Conservation (phyloP, 225 moss, liverwort and hornwort species). For the Takakia lepidozioides region DNA sequence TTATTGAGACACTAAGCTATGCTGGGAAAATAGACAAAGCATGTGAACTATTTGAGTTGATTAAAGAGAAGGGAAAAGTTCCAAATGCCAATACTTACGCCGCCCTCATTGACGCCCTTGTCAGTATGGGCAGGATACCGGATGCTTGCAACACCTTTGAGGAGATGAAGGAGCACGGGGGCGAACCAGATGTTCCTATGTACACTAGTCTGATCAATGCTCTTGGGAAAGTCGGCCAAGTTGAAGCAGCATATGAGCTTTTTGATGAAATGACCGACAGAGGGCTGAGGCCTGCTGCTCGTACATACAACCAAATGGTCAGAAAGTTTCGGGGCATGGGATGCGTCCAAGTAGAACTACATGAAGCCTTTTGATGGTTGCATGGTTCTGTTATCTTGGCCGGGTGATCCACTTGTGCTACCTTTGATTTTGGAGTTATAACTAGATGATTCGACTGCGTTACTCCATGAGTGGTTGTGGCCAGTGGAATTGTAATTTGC, state of each 20-base stretch:
- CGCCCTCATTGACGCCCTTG: slow-evolving; percentile 27
- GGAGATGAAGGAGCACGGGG: slow-evolving; percentile 33
- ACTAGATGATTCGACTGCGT: too few species aligned
- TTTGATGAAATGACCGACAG: slow-evolving; percentile 30
- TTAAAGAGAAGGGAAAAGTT: slow-evolving; percentile 11
- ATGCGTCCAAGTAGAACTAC: slow-evolving; percentile 11
- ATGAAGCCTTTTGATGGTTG: too few species aligned
- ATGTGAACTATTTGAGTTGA: slow-evolving; percentile 14
- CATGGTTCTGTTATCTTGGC: too few species aligned
- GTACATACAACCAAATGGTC: slow-evolving; percentile 19
- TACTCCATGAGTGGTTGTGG: too few species aligned
- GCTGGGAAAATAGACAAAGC: slow-evolving; percentile 22
- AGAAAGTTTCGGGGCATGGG: slow-evolving; percentile 30
- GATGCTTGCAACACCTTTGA: slow-evolving; percentile 35
- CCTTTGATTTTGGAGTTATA: too few species aligned
- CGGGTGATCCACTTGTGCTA: too few species aligned
- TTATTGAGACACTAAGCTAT: slow-evolving; percentile 18
- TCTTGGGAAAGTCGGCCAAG: slow-evolving; percentile 25
- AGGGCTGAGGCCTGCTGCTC: slow-evolving; percentile 29
- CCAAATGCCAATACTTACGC: slow-evolving; percentile 17
- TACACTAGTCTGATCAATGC: slow-evolving; percentile 24
- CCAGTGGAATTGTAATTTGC: too few species aligned
- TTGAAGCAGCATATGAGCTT: slow-evolving; percentile 30
- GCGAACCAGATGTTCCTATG: slow-evolving; percentile 25
- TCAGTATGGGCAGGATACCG: slow-evolving; percentile 11